phyloP scores from a whole-genome alignment of 768 basidiomycete genomes.

The Auricularia cornea region DNA sequence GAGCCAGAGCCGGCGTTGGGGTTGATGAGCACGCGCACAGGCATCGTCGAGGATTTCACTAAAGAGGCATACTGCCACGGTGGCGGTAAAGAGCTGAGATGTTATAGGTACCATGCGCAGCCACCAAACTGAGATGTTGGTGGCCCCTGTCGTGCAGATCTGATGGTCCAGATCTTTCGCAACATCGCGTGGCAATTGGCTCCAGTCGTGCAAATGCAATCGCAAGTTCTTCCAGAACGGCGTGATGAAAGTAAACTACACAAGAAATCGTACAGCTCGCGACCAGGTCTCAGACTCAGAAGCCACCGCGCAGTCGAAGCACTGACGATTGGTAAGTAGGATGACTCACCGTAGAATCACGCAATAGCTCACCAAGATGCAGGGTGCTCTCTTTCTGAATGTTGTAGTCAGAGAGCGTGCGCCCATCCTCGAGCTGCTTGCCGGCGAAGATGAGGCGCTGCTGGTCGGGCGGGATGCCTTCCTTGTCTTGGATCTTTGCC shows the following conservation, averaged over 20 bases:
- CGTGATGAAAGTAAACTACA: not conserved
- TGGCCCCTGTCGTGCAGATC: not conserved
- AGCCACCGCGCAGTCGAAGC: conserved; percentile 73
- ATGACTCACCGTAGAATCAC: conserved; percentile 5
- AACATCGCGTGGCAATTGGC: not conserved
- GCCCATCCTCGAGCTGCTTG: conserved; percentile 72
- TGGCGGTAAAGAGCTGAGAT: not conserved
- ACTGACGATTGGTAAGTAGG: conserved; percentile 24
- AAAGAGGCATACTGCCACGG: not conserved
- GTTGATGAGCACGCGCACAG: not conserved
- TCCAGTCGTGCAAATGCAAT: not conserved
- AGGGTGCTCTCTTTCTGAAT: conserved; percentile 71
- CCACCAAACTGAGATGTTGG: not conserved
- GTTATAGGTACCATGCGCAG: not conserved
- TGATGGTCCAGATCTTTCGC: not conserved
- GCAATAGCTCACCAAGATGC: conserved; percentile 31
- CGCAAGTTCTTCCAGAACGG: not conserved
- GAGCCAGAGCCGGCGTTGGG: not conserved
- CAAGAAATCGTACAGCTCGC: not conserved
- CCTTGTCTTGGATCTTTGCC: conserved; percentile 73
- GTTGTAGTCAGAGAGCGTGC: conserved; percentile 70
- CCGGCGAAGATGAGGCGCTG: conserved; percentile 75
- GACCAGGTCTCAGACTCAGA: not conserved
- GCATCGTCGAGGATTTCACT: not conserved
- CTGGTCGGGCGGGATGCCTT: conserved; percentile 71